Base-by-base conservation (phyloP, 2,329 filamentous ascomycete species). In the Alternaria ventricosa region DNA sequence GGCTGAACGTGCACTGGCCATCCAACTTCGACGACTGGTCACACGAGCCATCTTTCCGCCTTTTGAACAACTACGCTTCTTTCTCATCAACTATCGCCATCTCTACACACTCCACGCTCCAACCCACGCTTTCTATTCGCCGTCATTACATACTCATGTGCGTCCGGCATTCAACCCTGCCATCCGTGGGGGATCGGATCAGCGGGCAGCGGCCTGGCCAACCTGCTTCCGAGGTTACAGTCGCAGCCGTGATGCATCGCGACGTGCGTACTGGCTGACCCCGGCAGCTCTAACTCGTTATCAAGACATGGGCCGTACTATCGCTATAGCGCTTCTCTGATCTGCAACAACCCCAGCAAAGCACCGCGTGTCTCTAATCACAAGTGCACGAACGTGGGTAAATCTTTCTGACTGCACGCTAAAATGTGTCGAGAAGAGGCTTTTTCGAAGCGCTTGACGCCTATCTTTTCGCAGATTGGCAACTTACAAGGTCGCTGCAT, bases 301-400 rank as follows among this genome's bases (percentile, higher is more conserved):
- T 41, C 60, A 46, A 55, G 41, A 27, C 28, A 36, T 57, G 45
- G 30, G 15, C 22, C 41, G 61, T 63, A 57, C 55, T 58, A 51
- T 44, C 15, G 28, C 25, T 46, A 36, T 36, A 60, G 51, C 51
- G 45, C 50, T 41, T 27, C 27, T 33, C 46, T n/a, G 15, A 41
- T 46, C 43, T 63, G 56, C 44, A 47, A 28, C n/a, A 30, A 60
- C 18, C 51, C 51, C 18, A 36, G 23, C 46, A 60, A 51, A 55
- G 28, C 57, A 50, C 49, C 61, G 61, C 61, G 61, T 63, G 61
- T 58, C 61, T 56, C 18, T 28, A 25, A 43, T 45, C 57, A 53
- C 28, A 22, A 28, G 33, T 51, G 44, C 30, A 41, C 27, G 9
- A 49, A 25, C 8, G 20, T 47, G 50, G 57, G 30, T 18, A 12